Conservation (phyloP, 108 stramenopile genomes). For the Hondaea fermentalgiana region DNA sequence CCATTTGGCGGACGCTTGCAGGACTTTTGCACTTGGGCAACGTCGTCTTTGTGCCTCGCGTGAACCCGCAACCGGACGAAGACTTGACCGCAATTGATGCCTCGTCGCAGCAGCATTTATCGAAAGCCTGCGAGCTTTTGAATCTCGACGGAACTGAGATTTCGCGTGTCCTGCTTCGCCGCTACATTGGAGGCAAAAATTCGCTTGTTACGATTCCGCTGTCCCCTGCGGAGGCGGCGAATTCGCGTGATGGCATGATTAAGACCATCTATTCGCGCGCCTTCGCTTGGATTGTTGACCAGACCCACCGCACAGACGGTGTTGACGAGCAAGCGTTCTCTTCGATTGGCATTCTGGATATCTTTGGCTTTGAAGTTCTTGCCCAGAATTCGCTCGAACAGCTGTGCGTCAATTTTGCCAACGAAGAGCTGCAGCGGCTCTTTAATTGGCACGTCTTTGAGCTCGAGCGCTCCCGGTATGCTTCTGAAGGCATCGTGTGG, state of each 20-base stretch:
- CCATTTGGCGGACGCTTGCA: not conserved
- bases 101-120: not conserved
- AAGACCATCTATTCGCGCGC: conserved; percentile 26
- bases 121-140: not conserved
- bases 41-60: not conserved
- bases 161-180: not conserved
- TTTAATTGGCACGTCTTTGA: conserved; percentile 46
- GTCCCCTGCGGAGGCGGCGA: conserved; percentile 37
- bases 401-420: conserved; percentile 28
- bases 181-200: conserved; percentile 27
- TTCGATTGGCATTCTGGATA: conserved; percentile 56
- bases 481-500: conserved; percentile 19
- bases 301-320: not conserved
- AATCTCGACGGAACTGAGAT: not conserved
- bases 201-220: conserved; percentile 29
- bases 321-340: not conserved
- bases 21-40: conserved; percentile 23
- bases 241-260: conserved; percentile 37
- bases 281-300: conserved; percentile 24
- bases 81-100: not conserved
- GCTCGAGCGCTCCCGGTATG: conserved; percentile 27
- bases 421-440: conserved; percentile 31
- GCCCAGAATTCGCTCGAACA: conserved; percentile 27
- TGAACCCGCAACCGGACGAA: not conserved
- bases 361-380: conserved; percentile 35